Base-by-base conservation (phyloP, 225 moss, liverwort and hornwort species). In the Lunularia cruciata region DNA sequence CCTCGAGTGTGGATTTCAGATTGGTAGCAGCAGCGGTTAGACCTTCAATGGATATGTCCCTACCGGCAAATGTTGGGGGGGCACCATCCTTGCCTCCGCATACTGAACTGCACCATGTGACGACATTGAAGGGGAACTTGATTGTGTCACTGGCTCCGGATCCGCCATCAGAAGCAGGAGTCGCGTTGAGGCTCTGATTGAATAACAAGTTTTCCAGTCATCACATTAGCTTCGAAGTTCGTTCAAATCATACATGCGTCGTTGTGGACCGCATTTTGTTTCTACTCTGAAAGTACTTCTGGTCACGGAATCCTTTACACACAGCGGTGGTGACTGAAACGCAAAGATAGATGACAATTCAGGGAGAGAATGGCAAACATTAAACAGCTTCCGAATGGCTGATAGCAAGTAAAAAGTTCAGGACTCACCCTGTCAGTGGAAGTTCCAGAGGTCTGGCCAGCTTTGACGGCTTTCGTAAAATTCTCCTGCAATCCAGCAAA, bases 71-170 rank as follows among this genome's bases (percentile, higher is more conserved):
- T 26, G 55, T 20, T 28, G 56, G 68, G 8, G 54, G 27, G 10
- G 45, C 45, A 14, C 67, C 67, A 15, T 48, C 71, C 60, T 71
- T 71, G 6, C 60, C 51, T 43, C 71, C 71, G 36, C 71, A 71
- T 8, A 71, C 37, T 4, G 71, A 61, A 2, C 32, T 71, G 60
- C 71, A 71, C 71, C 71, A 71, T 13, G 71, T 48, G 15, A 71
- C 71, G 18, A 71, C 34, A 18, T 71, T 71, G 60, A 33, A 71
- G 9, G 71, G 71, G 33, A 71, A 71, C 58, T 48, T 61, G 2
- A 60, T n/a, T 13, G 18, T 33, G 13, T 71, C 71, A 19, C 27
- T 52, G 19, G 2, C 49, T 1, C 38, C 22, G 20, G 36, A 30
- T 14, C 31, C 57, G 16, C 32, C 15, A 18, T 1, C 57, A 16